Base-by-base conservation (phyloP, 1,284 basidiomycete genomes). In the Heliocybe sulcata region DNA sequence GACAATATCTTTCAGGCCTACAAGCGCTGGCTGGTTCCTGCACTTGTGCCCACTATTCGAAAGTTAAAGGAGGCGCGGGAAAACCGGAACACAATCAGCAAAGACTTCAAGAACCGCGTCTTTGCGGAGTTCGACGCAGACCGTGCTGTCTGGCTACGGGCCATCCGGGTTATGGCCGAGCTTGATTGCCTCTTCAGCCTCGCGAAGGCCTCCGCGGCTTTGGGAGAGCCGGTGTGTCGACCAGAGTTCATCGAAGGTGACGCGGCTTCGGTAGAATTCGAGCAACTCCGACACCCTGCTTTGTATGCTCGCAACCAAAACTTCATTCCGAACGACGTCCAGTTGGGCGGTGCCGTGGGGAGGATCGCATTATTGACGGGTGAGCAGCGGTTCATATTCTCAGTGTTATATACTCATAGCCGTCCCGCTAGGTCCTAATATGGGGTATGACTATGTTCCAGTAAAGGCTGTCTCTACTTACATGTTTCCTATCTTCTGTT, bases 251-350 rank as follows among this genome's bases (percentile, higher is more conserved):
- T 96, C 20, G 89, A 92, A 51, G 81, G 83, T 22, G 85, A 90
- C 56, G 76, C 81, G 29, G 92, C 94, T 1, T 84, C 85, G 61
- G 66, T 94, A 52, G 83, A 92, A 58, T 95, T 95, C 65, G 76
- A 83, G 62, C 79, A 88, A 60, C 73, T 95, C 47, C 78, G 97
- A 59, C 97, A 99, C 69, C 96, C 97, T 1, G 87, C 88, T 8
- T 71, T 95, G 64, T 83, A 79, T 60, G 66, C 80, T 56, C 81
- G 75, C 59, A 73, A 80, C 19, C 82, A 83, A 62, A 83, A 82
- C 59, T 99, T 99, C 67, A 98, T 99, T 62, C 90, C 97, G 1
- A 99, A 99, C 67, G 81, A 97, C 68, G 83, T 99, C 48, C 85
- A 85, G 63, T 77, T 99, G 22, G 97, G 97, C 25, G 84, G 83